Base-by-base conservation (phyloP, 225 moss, liverwort and hornwort species). In the Pleurozium schreberi region DNA sequence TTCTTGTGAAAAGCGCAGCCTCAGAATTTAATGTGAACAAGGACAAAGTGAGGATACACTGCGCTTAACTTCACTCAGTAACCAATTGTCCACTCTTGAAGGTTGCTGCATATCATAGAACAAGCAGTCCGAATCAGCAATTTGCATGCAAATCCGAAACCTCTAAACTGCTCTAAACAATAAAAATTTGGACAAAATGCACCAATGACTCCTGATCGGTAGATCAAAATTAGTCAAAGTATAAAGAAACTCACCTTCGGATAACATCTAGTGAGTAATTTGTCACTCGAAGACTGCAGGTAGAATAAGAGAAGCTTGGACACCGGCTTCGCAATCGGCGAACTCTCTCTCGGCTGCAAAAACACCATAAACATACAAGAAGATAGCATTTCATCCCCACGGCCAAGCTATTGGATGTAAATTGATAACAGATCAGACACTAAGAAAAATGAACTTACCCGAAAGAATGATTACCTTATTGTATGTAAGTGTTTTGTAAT, bases 31-130 rank as follows among this genome's bases (percentile, higher is more conserved):
- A 63, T 36, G 47, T 61, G 80, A 79, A 23, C 85, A 64, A 80
- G 85, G 52, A 50, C 55, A 60, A 83, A 85, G n/a, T 86, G 86
- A 95, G 98, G 97, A 98, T 98, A 98, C 98, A 76, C 95, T 93
- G 84, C 98, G 96, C 92, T 95, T 95, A n/a, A 99, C 95, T 95
- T 99, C 98, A 18, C 76, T 80, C 89, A 96, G 91, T 87, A 99
- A 86, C 98, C 98, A 99, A 71, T 52, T 86, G 89, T 99, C 99
- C 88, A 94, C 99, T 94, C 97, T 92, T 45, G 91, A 92, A 42
- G 97, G 93, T 91, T 96, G 93, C 98, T 99, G 94, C 17, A 84
- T 53, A 38, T 55, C 87, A 88, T 71, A 63, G 75, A 59, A n/a
- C 87, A 90, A 57, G 60, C 82, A 87, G 69, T 83, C 52, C 90